phyloP scores from a whole-genome alignment of 2,329 filamentous ascomycete genomes.

The Clarireedia hainanense region DNA sequence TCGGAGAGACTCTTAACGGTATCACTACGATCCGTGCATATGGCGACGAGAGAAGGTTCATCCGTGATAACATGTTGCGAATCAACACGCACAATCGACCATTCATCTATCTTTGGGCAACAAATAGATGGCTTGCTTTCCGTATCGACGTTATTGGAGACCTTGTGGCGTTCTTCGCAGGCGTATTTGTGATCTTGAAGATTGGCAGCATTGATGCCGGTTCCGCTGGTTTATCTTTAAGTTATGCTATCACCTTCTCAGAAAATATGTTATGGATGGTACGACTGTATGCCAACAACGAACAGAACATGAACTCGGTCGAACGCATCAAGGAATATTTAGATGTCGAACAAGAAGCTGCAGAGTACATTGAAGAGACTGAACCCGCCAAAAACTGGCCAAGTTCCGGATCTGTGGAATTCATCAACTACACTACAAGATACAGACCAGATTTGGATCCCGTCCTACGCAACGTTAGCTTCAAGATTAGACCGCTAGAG shows the following conservation, averaged over 20 bases:
- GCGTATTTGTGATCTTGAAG: conserved; percentile 79
- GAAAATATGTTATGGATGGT: conserved; percentile 97
- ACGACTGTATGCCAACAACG: conserved; percentile 85
- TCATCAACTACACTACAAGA: conserved; percentile 79
- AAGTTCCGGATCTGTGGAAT: conserved; percentile 75
- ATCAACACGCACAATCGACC: conserved; percentile 89
- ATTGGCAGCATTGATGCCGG: conserved; percentile 81
- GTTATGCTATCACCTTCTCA: conserved; percentile 93
- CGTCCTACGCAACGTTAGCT: conserved; percentile 74
- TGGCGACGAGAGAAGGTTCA: conserved; percentile 86
- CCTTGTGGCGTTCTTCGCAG: conserved; percentile 86
- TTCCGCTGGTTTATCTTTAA: conserved; percentile 85
- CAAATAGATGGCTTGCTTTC: conserved; percentile 93
- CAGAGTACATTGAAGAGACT: conserved; percentile 66
- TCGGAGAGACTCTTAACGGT: conserved; percentile 88
- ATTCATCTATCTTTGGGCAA: conserved; percentile 93
- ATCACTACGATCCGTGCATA: conserved; percentile 97
- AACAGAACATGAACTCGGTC: conserved; percentile 99
- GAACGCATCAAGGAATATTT: conserved; percentile 97
- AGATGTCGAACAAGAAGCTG: conserved; percentile 89
- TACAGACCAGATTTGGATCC: conserved; percentile 83
- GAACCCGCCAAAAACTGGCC: conserved; percentile 80
- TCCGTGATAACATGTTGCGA: conserved; percentile 78
- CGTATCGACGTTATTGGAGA: conserved; percentile 87
- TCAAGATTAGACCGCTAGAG: conserved; percentile 78